phyloP scores from a whole-genome alignment of 2,329 filamentous ascomycete species.

The Tolypocladium nubicola region DNA sequence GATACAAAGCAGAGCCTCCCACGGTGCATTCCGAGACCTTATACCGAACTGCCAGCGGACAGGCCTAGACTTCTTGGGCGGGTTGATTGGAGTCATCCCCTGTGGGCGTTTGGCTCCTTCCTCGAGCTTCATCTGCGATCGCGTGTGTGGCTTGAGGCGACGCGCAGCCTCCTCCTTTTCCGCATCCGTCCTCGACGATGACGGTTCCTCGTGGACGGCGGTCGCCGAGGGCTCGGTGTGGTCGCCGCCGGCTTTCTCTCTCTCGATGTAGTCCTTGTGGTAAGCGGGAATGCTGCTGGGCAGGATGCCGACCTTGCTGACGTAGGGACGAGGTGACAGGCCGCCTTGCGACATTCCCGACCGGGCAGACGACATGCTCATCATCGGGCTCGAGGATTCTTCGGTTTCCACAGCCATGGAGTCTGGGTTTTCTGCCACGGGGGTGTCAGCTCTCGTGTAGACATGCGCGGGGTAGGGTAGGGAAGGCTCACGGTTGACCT shows the following conservation, averaged over 20 bases:
- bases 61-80: constrained; percentile 62
- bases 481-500: constrained; percentile 67
- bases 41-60: constrained; percentile 98
- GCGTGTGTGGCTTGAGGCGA: constrained; percentile 75
- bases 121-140: constrained; percentile 59
- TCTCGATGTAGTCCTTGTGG: constrained; percentile 83
- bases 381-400: constrained; percentile 35
- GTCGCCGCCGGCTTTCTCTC: constrained; percentile 44
- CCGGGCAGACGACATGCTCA: constrained; percentile 43
- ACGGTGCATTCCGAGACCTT: constrained; percentile 82
- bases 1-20: constrained; percentile 89
- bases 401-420: constrained; percentile 23
- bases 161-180: constrained; percentile 75
- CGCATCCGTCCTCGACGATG: constrained; percentile 48
- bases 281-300: constrained; percentile 86
- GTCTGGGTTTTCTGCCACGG: constrained; percentile 21
- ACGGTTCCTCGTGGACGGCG: constrained; percentile 35
- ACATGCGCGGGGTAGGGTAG: neutral
- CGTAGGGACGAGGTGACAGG: constrained; percentile 43
- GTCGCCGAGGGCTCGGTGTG: constrained; percentile 30
- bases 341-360: constrained; percentile 41
- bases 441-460: constrained; percentile 11
- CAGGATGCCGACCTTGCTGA: constrained; percentile 83
- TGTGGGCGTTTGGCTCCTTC: constrained; percentile 49
- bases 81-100: constrained; percentile 51